Conservation (phyloP, 257 asterid species). For the Solanum appendiculatum region DNA sequence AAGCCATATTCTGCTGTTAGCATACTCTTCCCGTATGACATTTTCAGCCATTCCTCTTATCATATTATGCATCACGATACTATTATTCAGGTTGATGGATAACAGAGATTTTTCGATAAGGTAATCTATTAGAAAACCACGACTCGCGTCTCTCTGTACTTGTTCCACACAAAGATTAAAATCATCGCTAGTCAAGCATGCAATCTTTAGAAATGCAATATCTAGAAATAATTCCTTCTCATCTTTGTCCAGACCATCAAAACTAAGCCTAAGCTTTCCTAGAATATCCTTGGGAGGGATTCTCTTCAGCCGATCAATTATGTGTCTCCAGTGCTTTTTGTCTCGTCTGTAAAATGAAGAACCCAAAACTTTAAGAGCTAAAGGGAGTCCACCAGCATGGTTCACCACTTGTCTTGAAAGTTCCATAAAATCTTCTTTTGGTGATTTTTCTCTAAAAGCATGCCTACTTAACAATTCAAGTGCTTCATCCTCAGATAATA, state of each 20-base stretch:
- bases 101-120: background rate
- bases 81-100: fast-evolving
- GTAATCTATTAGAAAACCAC: background rate
- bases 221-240: background rate
- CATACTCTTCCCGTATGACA: background rate
- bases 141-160: background rate
- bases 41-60: background rate
- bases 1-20: background rate
- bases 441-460: background rate
- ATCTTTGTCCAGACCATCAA: background rate
- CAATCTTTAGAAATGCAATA: background rate
- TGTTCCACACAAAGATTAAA: background rate
- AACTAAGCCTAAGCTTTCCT: background rate
- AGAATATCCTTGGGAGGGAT: background rate
- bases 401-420: background rate
- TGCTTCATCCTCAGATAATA: background rate
- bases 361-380: constrained; percentile 9
- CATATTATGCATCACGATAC: background rate
- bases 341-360: background rate
- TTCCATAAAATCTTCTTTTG: background rate
- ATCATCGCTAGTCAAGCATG: background rate
- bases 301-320: background rate
- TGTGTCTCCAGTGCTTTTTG: background rate
- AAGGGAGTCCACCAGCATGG: background rate
- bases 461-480: background rate